A percentile compares a stretch with the other conserved stretches of the same genome.
Conservation (phyloP, 495 filamentous ascomycete species). For the Jackrogersella minutella region DNA sequence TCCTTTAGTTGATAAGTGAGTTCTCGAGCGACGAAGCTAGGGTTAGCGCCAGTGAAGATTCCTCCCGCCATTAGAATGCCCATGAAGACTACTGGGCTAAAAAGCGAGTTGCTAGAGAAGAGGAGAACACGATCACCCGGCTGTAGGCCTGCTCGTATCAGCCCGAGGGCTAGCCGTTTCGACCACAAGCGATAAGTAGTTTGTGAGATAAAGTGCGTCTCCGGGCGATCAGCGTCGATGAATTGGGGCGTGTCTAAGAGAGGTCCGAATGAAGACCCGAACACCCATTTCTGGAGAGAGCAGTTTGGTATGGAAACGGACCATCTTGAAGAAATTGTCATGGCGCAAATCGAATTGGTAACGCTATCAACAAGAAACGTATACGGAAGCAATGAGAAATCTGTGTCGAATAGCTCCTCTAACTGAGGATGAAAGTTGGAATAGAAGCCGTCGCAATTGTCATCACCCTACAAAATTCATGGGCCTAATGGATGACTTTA, state of each 20-base stretch:
- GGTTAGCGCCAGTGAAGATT: constrained; percentile 82
- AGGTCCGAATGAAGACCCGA: constrained; percentile 45
- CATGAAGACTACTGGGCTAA: constrained; percentile 75
- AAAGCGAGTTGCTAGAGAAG: constrained; percentile 75
- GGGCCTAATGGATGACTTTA: neutral
- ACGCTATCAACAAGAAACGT: neutral
- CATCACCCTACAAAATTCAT: neutral
- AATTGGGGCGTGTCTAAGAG: constrained; percentile 51
- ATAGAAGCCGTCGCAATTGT: neutral
- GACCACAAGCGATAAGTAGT: constrained; percentile 70
- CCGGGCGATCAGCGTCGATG: constrained; percentile 65
- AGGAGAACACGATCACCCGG: constrained; percentile 76
- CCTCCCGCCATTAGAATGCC: constrained; percentile 81
- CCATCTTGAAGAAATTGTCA: constrained; percentile 58
- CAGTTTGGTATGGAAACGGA: constrained; percentile 43
- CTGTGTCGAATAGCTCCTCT: neutral
- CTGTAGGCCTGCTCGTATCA: constrained; percentile 69
- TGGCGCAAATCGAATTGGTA: constrained; percentile 13
- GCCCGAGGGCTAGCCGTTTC: constrained; percentile 75
- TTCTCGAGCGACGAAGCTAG: constrained; percentile 70
- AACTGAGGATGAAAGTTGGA: neutral
- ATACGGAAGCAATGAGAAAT: neutral
- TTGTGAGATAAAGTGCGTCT: constrained; percentile 52
- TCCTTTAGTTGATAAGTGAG: constrained; percentile 78
- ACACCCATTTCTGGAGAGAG: constrained; percentile 50